Base-by-base conservation (phyloP, 495 filamentous ascomycete species). In the Talaromyces trachyspermus region DNA sequence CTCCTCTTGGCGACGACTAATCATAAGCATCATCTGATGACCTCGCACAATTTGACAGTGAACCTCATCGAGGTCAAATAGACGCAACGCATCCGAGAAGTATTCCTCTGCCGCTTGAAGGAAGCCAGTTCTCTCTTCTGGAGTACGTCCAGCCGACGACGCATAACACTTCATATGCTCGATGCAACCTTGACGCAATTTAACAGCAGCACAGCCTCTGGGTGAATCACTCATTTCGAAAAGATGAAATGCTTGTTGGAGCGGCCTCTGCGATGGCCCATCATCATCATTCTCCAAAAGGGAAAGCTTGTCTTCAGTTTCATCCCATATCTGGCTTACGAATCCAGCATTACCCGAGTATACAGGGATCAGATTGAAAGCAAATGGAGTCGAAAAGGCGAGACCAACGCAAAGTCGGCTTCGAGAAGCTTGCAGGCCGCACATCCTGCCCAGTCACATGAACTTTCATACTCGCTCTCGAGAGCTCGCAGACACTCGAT, bases 1-100 rank as follows among this genome's bases (percentile, higher is more conserved):
- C 9, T 17, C 11, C 12, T 19, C 20, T n/a, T 12, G 11, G 9
- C 23, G 3, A 26, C 23, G 40, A 24, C 20, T 41, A 12, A 43
- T 43, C n/a, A 19, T 11, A 5, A 24, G 40, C 22, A 43, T 15
- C 6, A 27, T 43, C 19, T 43, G 40, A 14, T 43, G 40, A 14
- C 40, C 40, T 29, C 19, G n/a, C 7, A 43, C 40, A 14, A 43
- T 14, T 9, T 43, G 40, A 19, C n/a, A 26, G 19, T 43, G 20
- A n/a, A 22, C 40, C 27, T 43, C 40, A 15, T 43, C 40, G 6
- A 6, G 6, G 18, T 43, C 40, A 27, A 43, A 43, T 24, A 43
- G 40, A n/a, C n/a, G n/a, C n/a, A n/a, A n/a, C n/a, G n/a, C n/a
- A n/a, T 36, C n/a, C 33, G 33, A 36, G 12, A 36, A 15, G n/a